phyloP scores from a whole-genome alignment of 441 rosid species.

The Jatropha podagrica region DNA sequence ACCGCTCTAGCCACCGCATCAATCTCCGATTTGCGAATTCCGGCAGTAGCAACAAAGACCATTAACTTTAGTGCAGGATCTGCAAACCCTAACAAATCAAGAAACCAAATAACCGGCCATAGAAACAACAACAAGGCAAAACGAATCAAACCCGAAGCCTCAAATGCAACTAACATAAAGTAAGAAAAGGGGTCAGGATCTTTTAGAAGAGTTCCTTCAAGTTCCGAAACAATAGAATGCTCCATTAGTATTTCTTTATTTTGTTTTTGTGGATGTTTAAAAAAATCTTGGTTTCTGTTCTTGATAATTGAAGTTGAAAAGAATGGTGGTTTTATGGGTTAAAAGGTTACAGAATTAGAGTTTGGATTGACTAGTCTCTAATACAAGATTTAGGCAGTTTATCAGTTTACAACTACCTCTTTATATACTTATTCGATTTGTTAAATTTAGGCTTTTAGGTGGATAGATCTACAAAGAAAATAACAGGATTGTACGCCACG shows the following conservation, averaged over 20 bases:
- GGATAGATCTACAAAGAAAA: constrained; percentile 36
- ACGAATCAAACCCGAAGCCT: constrained; percentile 73
- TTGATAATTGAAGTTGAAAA: constrained; percentile 11
- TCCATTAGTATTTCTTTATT: constrained; percentile 25
- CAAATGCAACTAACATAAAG: constrained; percentile 86
- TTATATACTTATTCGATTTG: constrained; percentile 9
- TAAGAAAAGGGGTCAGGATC: constrained; percentile 63
- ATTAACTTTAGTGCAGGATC: constrained; percentile 54
- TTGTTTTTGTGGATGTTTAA: background rate
- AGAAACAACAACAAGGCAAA: constrained; percentile 50
- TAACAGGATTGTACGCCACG: constrained; percentile 47
- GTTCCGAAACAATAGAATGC: constrained; percentile 58
- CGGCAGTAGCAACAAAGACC: constrained; percentile 63
- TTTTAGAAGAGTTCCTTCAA: constrained; percentile 71
- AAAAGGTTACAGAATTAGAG: constrained; percentile 24
- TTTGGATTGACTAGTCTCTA: constrained; percentile 43
- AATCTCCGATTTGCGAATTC: constrained; percentile 57
- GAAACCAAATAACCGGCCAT: constrained; percentile 61
- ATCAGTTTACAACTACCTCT: constrained; percentile 59
- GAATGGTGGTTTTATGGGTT: constrained; percentile 22
- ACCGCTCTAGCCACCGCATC: constrained; percentile 87
- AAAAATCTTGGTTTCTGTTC: background rate
- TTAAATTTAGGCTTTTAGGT: constrained; percentile 4
- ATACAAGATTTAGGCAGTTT: constrained; percentile 47
- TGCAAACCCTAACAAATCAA: constrained; percentile 40